phyloP scores from a whole-genome alignment of 2,329 filamentous ascomycete species.

The Chrysosporium keratinophilum region DNA sequence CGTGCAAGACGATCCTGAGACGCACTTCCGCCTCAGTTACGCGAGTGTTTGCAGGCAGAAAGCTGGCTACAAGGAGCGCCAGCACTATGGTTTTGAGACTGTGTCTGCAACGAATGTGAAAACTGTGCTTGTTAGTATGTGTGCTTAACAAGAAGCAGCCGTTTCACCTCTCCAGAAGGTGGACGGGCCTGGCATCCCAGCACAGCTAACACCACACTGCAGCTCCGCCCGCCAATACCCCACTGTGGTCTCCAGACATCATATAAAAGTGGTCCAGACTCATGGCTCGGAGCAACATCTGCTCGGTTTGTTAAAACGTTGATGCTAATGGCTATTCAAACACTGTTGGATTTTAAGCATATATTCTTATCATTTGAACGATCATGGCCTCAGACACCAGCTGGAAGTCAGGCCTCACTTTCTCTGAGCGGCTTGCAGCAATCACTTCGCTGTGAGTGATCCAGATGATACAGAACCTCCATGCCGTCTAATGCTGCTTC shows the following conservation, averaged over 20 bases:
- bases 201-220: neutral
- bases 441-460: slow-evolving; percentile 52
- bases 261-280: neutral
- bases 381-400: slow-evolving; percentile 25
- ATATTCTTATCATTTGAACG: neutral
- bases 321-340: neutral
- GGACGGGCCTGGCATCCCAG: neutral
- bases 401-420: slow-evolving; percentile 47
- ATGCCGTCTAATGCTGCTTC: neutral
- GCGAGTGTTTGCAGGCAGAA: no score
- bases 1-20: slow-evolving; percentile 17
- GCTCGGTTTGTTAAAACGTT: neutral
- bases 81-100: no score
- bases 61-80: no score
- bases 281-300: neutral
- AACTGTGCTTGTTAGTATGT: neutral
- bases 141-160: no score
- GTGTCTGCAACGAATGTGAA: neutral
- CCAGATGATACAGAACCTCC: no score
- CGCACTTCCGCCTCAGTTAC: no score
- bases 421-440: slow-evolving; percentile 51
- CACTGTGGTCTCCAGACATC: slow-evolving; percentile 3
- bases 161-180: neutral
- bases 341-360: neutral
- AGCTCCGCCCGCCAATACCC: slow-evolving; percentile 1